A percentile compares a stretch with the other conserved stretches of the same genome.
Evolutionary conservation across 2,329 filamentous ascomycete species (phyloP).

Genomic region (Sporothrix brasiliensis): DNA sequence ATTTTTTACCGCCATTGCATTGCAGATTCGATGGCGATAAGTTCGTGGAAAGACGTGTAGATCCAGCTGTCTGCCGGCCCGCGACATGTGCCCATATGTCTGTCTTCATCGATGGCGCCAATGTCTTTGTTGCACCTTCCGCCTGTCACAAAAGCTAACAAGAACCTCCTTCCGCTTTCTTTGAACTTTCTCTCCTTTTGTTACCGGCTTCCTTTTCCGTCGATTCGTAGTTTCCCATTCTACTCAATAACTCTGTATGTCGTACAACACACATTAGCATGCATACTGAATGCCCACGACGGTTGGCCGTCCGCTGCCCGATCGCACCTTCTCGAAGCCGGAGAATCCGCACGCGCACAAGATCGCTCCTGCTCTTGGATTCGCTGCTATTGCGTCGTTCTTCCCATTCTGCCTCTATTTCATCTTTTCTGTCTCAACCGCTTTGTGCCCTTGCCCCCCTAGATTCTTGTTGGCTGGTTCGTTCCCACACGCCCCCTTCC

Average conservation of each 20-base stretch:
- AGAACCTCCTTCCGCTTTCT: background rate
- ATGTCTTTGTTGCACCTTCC: slow-evolving; percentile 23
- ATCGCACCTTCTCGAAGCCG: no score
- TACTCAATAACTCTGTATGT: no score
- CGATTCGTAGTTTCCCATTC: background rate
- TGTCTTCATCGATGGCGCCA: slow-evolving; percentile 1
- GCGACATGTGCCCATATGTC: background rate
- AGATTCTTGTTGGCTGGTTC: slow-evolving; percentile 27
- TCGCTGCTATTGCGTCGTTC: no score
- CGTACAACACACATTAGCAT: no score
- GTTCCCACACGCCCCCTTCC: slow-evolving; percentile 26
- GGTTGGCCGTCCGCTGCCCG: no score
- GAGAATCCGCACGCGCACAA: no score
- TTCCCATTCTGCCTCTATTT: background rate
- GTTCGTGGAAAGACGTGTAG: slow-evolving; percentile 1
- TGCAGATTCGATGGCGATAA: slow-evolving; percentile 21
- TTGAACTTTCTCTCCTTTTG: background rate
- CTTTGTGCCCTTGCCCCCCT: slow-evolving; percentile 17
- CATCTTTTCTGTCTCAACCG: background rate
- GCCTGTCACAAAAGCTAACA: background rate
- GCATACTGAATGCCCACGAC: no score
- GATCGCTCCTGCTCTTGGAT: no score
- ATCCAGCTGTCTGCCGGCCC: background rate
- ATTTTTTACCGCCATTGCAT: background rate
- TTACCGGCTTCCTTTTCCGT: slow-evolving; percentile 21